phyloP scores from a whole-genome alignment of 192 early-diverging fungal genomes.

The Coemansia sp. region DNA sequence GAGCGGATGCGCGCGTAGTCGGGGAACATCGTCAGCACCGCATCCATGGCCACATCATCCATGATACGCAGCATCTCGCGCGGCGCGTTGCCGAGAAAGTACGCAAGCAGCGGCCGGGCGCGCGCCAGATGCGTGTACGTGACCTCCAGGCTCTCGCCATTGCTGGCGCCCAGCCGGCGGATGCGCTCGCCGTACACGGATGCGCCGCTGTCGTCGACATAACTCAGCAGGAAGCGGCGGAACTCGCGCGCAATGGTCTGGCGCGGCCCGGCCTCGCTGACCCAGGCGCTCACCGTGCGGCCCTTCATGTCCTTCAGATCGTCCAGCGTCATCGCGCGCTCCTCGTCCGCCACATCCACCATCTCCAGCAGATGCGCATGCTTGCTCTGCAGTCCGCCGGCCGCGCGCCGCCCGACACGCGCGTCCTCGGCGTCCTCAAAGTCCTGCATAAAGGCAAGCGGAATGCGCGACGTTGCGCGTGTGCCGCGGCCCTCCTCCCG shows the following conservation, averaged over 20 bases:
- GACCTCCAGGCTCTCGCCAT: constrained; percentile 87
- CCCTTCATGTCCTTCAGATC: constrained; percentile 85
- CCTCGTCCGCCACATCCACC: constrained; percentile 64
- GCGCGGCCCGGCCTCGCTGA: constrained; percentile 80
- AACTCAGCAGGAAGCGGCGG: constrained; percentile 84
- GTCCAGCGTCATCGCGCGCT: constrained; percentile 69
- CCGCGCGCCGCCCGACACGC: constrained; percentile 14
- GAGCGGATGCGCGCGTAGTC: constrained; percentile 87
- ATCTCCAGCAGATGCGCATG: constrained; percentile 58
- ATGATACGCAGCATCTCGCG: constrained; percentile 87
- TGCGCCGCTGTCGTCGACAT: constrained; percentile 79
- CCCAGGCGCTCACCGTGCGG: constrained; percentile 78
- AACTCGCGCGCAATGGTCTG: constrained; percentile 86
- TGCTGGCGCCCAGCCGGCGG: constrained; percentile 81
- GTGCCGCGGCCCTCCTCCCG: constrained; percentile 63
- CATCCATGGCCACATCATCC: constrained; percentile 91
- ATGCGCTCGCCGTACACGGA: constrained; percentile 95
- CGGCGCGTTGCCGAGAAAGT: constrained; percentile 87
- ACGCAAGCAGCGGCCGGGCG: constrained; percentile 83
- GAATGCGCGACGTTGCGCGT: constrained; percentile 57
- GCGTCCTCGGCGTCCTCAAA: constrained; percentile 62
- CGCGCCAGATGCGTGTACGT: constrained; percentile 78
- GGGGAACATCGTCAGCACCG: constrained; percentile 83
- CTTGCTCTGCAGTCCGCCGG: constrained; percentile 27
- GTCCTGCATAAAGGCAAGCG: constrained; percentile 88